Evolutionary conservation across 495 filamentous ascomycete species (phyloP).

Genomic region (Aspergillus hancockii): DNA sequence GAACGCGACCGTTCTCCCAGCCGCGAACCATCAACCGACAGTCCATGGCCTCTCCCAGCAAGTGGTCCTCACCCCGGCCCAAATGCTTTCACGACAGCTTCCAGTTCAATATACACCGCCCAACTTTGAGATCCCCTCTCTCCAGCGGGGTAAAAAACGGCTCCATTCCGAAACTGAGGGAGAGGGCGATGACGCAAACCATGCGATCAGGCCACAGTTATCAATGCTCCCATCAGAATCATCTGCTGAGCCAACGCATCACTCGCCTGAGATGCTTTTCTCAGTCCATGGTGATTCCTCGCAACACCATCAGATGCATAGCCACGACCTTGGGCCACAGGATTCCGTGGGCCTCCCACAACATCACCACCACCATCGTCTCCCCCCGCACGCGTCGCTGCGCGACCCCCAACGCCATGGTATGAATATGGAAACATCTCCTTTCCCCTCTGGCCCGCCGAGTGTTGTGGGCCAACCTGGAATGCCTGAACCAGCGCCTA

Average conservation of each 20-base stretch:
- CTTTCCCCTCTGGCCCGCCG: slow-evolving; percentile 46
- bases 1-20: slow-evolving; percentile 31
- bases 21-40: slow-evolving; percentile 26
- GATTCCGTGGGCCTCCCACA: slow-evolving; percentile 34
- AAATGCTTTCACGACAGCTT: slow-evolving; percentile 35
- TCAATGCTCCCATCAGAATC: slow-evolving; percentile 33
- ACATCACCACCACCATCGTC: slow-evolving; percentile 72
- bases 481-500: slow-evolving; percentile 75
- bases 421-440: slow-evolving; percentile 28
- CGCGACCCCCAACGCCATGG: slow-evolving; percentile 26
- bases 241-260: slow-evolving; percentile 25
- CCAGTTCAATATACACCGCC: slow-evolving; percentile 32
- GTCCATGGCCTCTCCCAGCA: slow-evolving; percentile 32
- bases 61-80: slow-evolving; percentile 31
- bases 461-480: slow-evolving; percentile 79
- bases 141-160: slow-evolving; percentile 35
- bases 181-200: slow-evolving; percentile 28
- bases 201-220: slow-evolving; percentile 28
- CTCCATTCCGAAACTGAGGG: slow-evolving; percentile 29
- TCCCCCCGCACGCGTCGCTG: slow-evolving; percentile 64
- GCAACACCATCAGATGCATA: slow-evolving; percentile 27
- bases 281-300: slow-evolving; percentile 31
- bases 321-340: slow-evolving; percentile 32
- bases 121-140: slow-evolving; percentile 31
- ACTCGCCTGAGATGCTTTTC: slow-evolving; percentile 37